Evolutionary conservation across 1,284 basidiomycete genomes (phyloP), one percentile per base, ranked within the genome.

Genomic region (Malassezia dermatis): DNA sequence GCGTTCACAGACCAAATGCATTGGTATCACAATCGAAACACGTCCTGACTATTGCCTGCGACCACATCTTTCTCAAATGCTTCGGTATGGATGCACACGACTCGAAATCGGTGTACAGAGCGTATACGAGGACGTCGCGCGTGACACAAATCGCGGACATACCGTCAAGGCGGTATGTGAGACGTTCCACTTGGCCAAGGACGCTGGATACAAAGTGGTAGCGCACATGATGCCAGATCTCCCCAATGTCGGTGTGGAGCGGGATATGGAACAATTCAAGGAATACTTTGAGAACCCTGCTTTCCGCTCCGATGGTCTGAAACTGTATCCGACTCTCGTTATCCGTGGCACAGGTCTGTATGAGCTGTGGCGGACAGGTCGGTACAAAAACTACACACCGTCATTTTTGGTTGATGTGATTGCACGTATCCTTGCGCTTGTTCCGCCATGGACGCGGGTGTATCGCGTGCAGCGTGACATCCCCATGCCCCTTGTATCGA

Each of bases 21-120:
- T 96, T 53, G 94, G 94, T 4, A 98, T 99, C 69, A 99, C 94
- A 2, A 98, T 99, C 65, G 94, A 99, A 77, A 99, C 94, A 4
- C 81, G 94, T 35, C 94, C 94, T 27, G 94, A 99, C 75, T 99
- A 99, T 76, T 99, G 94, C 69, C 80, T 99, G 49, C 86, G 89
- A 55, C 94, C 94, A 4, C 94, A 99, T 78, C 80, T 99, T 65
- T 89, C 88, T 69, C 91, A 96, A 76, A 96, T 99, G 94, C 84
- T 99, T 51, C 84, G 94, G 12, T 99, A 99, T 71, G 93, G 93
- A 26, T 99, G 93, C 77, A 99, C 93, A 0, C 85, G 93, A 8
- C 83, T 99, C 30, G 93, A 99, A 76, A 95, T 99, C 49, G 93
- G 93, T 47, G 93, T 99, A 1, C 93, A 99, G 76, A 94, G 89